A percentile compares a stretch with the other conserved stretches of the same genome.
phyloP scores from a whole-genome alignment of 2,329 filamentous ascomycete genomes.

The Paecilomyces dactylethromorphus region DNA sequence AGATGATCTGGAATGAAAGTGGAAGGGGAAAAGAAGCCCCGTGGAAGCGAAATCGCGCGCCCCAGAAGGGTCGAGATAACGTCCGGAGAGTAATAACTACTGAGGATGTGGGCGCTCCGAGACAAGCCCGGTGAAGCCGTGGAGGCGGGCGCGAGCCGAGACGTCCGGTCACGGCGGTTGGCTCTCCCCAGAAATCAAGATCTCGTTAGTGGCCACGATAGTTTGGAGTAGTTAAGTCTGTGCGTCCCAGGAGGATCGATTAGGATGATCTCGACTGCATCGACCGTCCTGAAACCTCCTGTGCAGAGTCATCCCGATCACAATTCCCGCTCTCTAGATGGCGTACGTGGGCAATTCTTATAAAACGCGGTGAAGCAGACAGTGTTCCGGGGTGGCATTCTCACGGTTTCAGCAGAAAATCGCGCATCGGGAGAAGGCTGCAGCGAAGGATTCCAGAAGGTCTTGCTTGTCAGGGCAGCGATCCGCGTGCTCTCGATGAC shows the following conservation, averaged over 20 bases:
- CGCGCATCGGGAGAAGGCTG: slow-evolving; percentile 11
- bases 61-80: neutral
- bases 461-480: slow-evolving; percentile 1
- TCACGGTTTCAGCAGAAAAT: slow-evolving; percentile 11
- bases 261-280: neutral
- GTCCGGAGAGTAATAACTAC: neutral
- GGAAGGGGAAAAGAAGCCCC: neutral
- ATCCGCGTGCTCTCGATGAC: slow-evolving; percentile 6
- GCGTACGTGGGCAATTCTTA: neutral
- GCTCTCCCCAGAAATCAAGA: neutral
- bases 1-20: neutral
- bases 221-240: neutral
- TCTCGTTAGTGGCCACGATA: neutral
- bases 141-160: neutral
- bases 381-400: slow-evolving; percentile 9
- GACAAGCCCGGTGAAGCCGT: neutral
- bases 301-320: too few species aligned
- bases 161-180: neutral
- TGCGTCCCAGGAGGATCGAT: neutral
- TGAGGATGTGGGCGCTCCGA: neutral
- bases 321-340: too few species aligned
- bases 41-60: neutral
- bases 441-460: slow-evolving; percentile 32
- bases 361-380: slow-evolving; percentile 1
- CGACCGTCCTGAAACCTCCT: neutral